phyloP scores from a whole-genome alignment of 1,284 basidiomycete genomes.

The Kalmanozyma brasiliensis region DNA sequence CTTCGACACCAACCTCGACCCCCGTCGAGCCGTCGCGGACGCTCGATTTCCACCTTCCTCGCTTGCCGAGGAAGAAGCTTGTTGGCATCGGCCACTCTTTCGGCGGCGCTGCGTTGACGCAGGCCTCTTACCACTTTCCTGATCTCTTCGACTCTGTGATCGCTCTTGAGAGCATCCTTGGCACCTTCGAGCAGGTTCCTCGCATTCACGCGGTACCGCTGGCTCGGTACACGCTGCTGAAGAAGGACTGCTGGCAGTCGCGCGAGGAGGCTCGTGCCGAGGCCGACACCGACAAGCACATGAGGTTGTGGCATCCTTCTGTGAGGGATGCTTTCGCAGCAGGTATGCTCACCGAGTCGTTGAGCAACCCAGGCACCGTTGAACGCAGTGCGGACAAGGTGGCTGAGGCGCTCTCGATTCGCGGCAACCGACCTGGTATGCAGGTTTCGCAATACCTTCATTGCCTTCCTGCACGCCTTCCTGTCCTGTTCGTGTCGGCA shows the following conservation, averaged over 20 bases:
- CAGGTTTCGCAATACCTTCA: conserved; percentile 39
- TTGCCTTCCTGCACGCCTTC: conserved; percentile 35
- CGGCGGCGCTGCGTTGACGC: conserved; percentile 34
- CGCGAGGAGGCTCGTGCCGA: conserved; percentile 33
- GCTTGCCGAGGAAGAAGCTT: conserved; percentile 39
- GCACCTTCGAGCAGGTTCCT: conserved; percentile 26
- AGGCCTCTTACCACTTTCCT: conserved; percentile 38
- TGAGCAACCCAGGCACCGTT: conserved; percentile 26
- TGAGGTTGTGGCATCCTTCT: conserved; percentile 38
- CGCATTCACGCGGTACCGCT: conserved; percentile 36
- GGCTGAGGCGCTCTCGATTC: conserved; percentile 35
- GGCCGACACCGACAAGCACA: conserved; percentile 37
- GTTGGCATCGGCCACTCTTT: conserved; percentile 51
- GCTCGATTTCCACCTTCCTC: conserved; percentile 44
- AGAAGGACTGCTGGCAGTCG: conserved; percentile 39
- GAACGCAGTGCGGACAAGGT: conserved; percentile 46
- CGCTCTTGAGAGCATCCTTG: conserved; percentile 39
- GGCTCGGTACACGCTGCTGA: conserved; percentile 44
- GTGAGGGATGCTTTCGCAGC: conserved; percentile 41
- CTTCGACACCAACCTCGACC: conserved; percentile 31
- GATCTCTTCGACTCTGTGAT: conserved; percentile 41
- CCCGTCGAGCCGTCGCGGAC: conserved; percentile 34
- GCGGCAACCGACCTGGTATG: conserved; percentile 44
- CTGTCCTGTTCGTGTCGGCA: conserved; percentile 37
- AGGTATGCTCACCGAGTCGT: conserved; percentile 37